Base-by-base conservation (phyloP, 148 eudicot genomes). In the Rhododendron simsii region DNA sequence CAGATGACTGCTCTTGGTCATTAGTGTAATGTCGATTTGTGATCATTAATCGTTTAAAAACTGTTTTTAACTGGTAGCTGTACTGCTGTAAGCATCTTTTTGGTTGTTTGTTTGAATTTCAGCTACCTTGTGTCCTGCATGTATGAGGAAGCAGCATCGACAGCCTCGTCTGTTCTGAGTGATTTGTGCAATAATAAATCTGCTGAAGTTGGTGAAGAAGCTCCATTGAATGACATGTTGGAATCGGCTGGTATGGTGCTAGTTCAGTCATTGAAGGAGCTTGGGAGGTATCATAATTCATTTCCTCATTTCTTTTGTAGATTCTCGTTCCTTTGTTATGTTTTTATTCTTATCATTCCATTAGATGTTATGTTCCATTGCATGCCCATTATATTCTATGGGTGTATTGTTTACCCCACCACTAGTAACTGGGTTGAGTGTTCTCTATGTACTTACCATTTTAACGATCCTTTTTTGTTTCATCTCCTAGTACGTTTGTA, bases 211-310 rank as follows among this genome's bases (percentile, higher is more conserved):
- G 82, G 51, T 59, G 87, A 78, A 83, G 89, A 89, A 51, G 51
- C 83, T 83, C 86, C 86, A 76, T 78, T 86, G 78, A 76, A 87
- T 86, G 98, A 95, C 80, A 91, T 93, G 95, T 83, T 91, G 89
- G 96, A 92, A 89, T 93, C 99, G 53, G 90, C 96, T 75, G 96
- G 92, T 7, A 94, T 95, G 99, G 95, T 95, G 86, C 87, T 96
- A 51, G 93, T 94, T 73, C 97, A 96, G 91, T 92, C 98, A 75
- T 86, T 91, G 87, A 90, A 87, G 86, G 93, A 88, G 82, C 89
- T 89, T 47, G 93, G 89, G 41, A 92, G 95, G 95, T 93, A 86
- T 57, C 41, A 61, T 18, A 21, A 21, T 63, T 51, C 71, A 18
- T 48, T 59, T 81, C 14, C 76, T 73, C 28, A 12, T 84, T 79